phyloP scores from a whole-genome alignment of 73 alveolate species.

The Stentor coeruleus region DNA sequence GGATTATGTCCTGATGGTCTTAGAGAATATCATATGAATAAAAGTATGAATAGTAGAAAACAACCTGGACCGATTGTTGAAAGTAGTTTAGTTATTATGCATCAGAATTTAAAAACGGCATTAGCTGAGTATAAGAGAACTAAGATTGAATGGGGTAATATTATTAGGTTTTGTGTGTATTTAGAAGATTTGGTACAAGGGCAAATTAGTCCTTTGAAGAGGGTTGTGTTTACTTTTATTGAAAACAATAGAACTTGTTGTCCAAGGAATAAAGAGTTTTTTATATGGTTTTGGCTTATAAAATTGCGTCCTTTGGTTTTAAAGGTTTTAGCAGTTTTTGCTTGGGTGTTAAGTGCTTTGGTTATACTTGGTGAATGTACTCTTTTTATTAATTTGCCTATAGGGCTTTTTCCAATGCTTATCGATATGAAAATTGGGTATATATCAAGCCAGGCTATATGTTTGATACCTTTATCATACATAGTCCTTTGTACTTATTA shows the following conservation, averaged over 20 bases:
- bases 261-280: not conserved
- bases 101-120: not conserved
- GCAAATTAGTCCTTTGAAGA: not conserved
- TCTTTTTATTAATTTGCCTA: conserved; percentile 8
- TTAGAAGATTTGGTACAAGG: not conserved
- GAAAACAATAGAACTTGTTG: not conserved
- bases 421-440: not conserved
- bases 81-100: not conserved
- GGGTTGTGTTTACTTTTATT: not conserved
- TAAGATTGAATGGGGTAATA: not conserved
- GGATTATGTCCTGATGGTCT: not conserved
- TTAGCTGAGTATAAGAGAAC: not conserved
- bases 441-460: not conserved
- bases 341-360: not conserved
- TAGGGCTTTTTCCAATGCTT: conserved; percentile 13
- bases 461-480: conserved; percentile 17
- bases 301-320: not conserved
- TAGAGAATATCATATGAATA: not conserved
- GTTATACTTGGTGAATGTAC: conserved; percentile 12
- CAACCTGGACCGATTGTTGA: not conserved
- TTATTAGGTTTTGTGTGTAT: not conserved
- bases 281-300: conserved; percentile 7
- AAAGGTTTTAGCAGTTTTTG: not conserved
- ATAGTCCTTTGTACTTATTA: not conserved
- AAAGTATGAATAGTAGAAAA: not conserved